phyloP scores from a whole-genome alignment of 371 early-diverging fungal species.

The Mortierella sp. region DNA sequence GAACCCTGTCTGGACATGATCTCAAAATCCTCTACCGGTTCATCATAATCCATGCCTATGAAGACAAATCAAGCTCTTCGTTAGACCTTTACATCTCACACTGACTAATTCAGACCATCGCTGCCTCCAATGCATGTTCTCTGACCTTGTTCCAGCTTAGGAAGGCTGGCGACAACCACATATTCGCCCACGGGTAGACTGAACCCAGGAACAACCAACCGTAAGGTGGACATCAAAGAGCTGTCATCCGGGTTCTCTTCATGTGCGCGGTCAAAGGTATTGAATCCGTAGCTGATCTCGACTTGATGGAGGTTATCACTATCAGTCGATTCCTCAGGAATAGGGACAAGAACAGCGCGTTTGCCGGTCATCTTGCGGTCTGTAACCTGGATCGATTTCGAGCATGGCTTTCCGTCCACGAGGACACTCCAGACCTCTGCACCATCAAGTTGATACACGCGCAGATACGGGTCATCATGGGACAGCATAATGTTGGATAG shows the following conservation, averaged over 20 bases:
- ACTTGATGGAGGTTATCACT: conserved; percentile 23
- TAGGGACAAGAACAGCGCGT: conserved; percentile 36
- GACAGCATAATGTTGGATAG: conserved; percentile 35
- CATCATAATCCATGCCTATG: conserved; percentile 37
- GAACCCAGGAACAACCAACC: conserved; percentile 37
- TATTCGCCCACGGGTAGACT: conserved; percentile 48
- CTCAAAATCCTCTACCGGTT: conserved; percentile 40
- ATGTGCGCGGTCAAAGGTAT: conserved; percentile 22
- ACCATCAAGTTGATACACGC: conserved; percentile 33
- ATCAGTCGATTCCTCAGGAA: conserved; percentile 19
- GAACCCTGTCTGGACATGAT: conserved; percentile 18
- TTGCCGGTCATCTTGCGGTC: conserved; percentile 17
- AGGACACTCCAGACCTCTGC: conserved; percentile 48
- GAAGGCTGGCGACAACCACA: conserved; percentile 35
- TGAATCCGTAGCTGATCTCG: conserved; percentile 49
- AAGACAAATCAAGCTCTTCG: not conserved
- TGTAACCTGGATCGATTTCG: conserved; percentile 24
- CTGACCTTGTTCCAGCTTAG: conserved; percentile 29
- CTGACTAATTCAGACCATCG: too few relatives aligned
- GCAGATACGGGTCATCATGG: conserved; percentile 35
- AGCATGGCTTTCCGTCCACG: conserved; percentile 38
- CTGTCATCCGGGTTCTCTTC: conserved; percentile 10
- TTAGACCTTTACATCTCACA: not conserved
- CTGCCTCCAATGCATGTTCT: not conserved
- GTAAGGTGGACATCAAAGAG: conserved; percentile 4